Base-by-base conservation (phyloP, 805 yeast genomes). In the Starmerella kuoi region DNA sequence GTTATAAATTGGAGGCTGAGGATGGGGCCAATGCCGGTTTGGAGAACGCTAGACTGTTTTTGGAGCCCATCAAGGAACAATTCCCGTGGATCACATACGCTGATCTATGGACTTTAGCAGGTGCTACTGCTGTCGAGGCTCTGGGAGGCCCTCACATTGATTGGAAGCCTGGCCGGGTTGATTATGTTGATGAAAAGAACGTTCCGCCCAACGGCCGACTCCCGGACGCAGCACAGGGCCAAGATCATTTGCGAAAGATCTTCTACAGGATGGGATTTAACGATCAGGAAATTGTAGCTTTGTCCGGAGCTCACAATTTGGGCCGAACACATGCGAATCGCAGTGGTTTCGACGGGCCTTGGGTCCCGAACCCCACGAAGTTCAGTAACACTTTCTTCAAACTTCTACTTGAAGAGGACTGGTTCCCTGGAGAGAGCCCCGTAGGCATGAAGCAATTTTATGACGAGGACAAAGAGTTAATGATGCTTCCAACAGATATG, bases 401-500 rank as follows among this genome's bases (percentile, higher is more conserved):
- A 60, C 67, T 70, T 43, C 61, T 73, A 22, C 50, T 70, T 43
- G 54, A 58, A 48, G 82, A 72, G 52, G 69, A 68, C 40, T 79
- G 87, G 87, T 45, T 55, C 40, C 50, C 50, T 41, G 57, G 57
- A 37, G 62, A 59, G 48, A 57, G 60, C 38, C 63, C 61, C 14
- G 65, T 55, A 22, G 70, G 70, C n/a, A 52, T 54, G 31, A 52
- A 48, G 38, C 66, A 61, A 53, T 61, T 49, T 50, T 58, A 62
- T 49, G 64, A 65, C 47, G 74, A 70, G 51, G 80, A 77, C 56
- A 68, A 71, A 46, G 73, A 68, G 48, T 70, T 81, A 51, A 84
- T 85, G 94, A 85, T 85, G 95, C 63, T 85, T 40, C 85, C 83
- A 23, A 76, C 93, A 11, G 95, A 85, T 57, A 69, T 76, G 69